Evolutionary conservation across 768 basidiomycete species (phyloP).

Genomic region (Cyclocybe cylindracea): DNA sequence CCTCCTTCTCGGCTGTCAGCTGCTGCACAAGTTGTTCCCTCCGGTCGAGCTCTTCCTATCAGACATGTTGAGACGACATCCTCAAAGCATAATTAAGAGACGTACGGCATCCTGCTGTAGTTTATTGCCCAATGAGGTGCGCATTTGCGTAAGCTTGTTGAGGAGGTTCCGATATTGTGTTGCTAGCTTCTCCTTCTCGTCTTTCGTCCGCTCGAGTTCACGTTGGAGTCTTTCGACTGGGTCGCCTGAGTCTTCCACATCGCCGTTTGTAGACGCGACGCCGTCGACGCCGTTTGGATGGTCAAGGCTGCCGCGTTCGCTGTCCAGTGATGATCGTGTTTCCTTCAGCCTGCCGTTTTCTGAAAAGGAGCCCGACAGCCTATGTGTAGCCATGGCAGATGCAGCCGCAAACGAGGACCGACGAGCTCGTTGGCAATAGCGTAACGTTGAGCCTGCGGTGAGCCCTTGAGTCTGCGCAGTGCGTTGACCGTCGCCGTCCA

Average conservation of each 20-base stretch:
- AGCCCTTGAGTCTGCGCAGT: too few species aligned
- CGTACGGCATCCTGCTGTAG: conserved; percentile 93
- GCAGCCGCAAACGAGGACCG: not conserved
- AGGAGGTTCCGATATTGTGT: conserved; percentile 85
- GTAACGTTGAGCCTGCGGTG: too few species aligned
- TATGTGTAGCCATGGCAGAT: conserved; percentile 18
- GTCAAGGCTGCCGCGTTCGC: conserved; percentile 38
- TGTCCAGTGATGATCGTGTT: conserved; percentile 46
- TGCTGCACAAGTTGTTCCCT: conserved; percentile 83
- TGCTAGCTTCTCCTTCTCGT: conserved; percentile 88
- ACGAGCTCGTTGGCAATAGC: too few species aligned
- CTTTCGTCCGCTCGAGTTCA: conserved; percentile 72
- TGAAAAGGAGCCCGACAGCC: conserved; percentile 27
- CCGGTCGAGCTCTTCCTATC: conserved; percentile 96
- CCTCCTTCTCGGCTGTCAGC: conserved; percentile 76
- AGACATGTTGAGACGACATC: not conserved
- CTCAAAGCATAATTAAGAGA: conserved; percentile 4
- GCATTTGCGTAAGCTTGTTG: conserved; percentile 89
- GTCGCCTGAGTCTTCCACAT: conserved; percentile 44
- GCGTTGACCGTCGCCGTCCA: too few species aligned
- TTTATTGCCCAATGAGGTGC: conserved; percentile 91
- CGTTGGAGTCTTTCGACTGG: conserved; percentile 62
- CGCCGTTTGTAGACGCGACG: conserved; percentile 26
- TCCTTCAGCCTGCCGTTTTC: conserved; percentile 26
- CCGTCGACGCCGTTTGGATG: conserved; percentile 38